Conservation (phyloP, 73 alveolate genomes). For the Paramecium caudatum region DNA sequence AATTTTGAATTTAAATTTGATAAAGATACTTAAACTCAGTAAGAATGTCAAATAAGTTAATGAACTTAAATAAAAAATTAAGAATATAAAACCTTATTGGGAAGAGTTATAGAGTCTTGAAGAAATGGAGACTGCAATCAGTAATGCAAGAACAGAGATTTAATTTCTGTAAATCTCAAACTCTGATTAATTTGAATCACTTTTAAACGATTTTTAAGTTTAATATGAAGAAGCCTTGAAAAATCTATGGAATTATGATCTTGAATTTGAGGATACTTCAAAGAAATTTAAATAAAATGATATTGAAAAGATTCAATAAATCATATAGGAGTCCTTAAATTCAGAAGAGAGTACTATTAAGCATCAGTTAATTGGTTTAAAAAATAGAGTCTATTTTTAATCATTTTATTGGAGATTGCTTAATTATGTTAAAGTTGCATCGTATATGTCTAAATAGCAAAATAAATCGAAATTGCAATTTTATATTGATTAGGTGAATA, state of each 20-base stretch:
- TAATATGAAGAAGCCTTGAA: not conserved
- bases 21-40: not conserved
- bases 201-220: not conserved
- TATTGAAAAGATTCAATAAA: not conserved
- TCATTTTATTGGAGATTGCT: conserved; percentile 33
- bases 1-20: conserved; percentile 4
- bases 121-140: not conserved
- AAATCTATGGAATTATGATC: conserved; percentile 31
- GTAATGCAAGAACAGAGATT: not conserved
- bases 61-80: not conserved
- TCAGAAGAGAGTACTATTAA: not conserved
- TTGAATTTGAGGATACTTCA: not conserved
- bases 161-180: not conserved
- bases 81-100: not conserved
- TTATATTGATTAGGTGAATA: not conserved
- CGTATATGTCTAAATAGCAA: not conserved
- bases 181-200: not conserved
- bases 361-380: not conserved
- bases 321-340: not conserved
- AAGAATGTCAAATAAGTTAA: not conserved
- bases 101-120: not conserved
- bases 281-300: conserved; percentile 9
- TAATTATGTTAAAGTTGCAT: not conserved
- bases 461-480: not conserved
- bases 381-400: not conserved